Conservation (phyloP, 768 basidiomycete species). For the Russula dissimulans region DNA sequence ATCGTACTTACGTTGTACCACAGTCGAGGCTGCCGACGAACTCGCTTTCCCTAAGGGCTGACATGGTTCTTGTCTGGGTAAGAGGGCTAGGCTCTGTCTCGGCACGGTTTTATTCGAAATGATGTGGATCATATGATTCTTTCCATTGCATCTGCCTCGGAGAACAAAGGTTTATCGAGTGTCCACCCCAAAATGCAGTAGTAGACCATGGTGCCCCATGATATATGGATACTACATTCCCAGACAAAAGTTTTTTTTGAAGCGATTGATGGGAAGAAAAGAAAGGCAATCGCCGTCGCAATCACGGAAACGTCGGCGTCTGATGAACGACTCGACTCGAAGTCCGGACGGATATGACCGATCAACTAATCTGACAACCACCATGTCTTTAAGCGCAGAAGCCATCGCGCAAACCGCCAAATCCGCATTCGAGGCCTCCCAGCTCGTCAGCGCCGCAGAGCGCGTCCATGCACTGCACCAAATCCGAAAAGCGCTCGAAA, state of each 20-base stretch:
- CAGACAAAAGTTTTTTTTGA: too few relatives aligned
- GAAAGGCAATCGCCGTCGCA: too few relatives aligned
- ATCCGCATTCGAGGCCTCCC: slow-evolving; percentile 77
- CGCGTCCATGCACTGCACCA: slow-evolving; percentile 62
- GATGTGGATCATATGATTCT: slow-evolving; percentile 13
- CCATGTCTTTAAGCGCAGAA: slow-evolving; percentile 27
- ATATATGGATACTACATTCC: too few relatives aligned
- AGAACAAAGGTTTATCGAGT: too few relatives aligned
- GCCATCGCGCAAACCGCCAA: slow-evolving; percentile 74
- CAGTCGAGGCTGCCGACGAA: slow-evolving; percentile 92
- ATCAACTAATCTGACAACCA: neutral
- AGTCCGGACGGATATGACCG: neutral
- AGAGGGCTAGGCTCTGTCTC: neutral
- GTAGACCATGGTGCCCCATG: too few relatives aligned
- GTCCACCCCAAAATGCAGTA: too few relatives aligned
- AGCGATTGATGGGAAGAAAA: too few relatives aligned
- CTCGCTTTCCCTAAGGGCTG: slow-evolving; percentile 49
- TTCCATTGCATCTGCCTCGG: neutral
- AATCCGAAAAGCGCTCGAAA: slow-evolving; percentile 59
- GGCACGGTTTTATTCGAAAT: neutral
- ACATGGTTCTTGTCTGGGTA: slow-evolving; percentile 21
- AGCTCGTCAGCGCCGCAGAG: slow-evolving; percentile 60
- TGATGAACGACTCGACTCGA: too few relatives aligned
- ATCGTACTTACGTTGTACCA: slow-evolving; percentile 73
- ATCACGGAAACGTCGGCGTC: too few relatives aligned